phyloP scores from a whole-genome alignment of 495 filamentous ascomycete genomes.

The Lepidopterella palustris region DNA sequence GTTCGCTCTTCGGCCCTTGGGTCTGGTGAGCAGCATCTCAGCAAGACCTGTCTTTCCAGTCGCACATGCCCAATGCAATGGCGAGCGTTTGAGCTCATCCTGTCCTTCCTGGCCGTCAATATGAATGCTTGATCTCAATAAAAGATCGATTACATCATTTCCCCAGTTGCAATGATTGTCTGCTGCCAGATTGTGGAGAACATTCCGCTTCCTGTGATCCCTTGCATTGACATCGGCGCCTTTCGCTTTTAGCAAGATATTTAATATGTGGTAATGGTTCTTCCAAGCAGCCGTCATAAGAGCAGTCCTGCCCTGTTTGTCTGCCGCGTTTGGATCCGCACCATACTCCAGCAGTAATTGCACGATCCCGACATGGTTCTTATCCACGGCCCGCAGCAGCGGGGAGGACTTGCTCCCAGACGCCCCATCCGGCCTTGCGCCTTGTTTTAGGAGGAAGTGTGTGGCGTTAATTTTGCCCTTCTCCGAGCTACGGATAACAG shows the following conservation, averaged over 20 bases:
- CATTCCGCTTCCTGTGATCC: constrained; percentile 41
- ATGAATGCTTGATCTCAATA: constrained; percentile 41
- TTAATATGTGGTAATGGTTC: constrained; percentile 47
- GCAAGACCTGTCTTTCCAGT: constrained; percentile 52
- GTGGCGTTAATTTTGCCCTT: constrained; percentile 41
- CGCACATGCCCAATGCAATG: constrained; percentile 58
- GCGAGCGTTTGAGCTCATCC: constrained; percentile 47
- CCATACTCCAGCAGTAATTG: constrained; percentile 42
- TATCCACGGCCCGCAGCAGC: constrained; percentile 47
- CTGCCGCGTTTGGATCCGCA: constrained; percentile 38
- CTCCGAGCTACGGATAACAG: constrained; percentile 46
- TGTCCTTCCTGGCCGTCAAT: constrained; percentile 41
- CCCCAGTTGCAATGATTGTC: constrained; percentile 51
- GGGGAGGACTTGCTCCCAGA: constrained; percentile 41
- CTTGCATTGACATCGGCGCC: constrained; percentile 42
- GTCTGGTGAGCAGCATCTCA: constrained; percentile 47
- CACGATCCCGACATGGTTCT: constrained; percentile 43
- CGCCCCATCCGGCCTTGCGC: constrained; percentile 43
- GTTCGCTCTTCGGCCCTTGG: constrained; percentile 40
- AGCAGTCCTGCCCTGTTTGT: constrained; percentile 48
- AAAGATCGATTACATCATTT: constrained; percentile 42
- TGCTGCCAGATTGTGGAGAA: constrained; percentile 51
- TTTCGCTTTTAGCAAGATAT: constrained; percentile 42
- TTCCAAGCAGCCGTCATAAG: constrained; percentile 56
- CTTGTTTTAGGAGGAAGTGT: constrained; percentile 42